These are phyloP conservation scores for Cymbidium sinense DNA, from an alignment of 106 monocot genomes.

Conservation along the genomic window DNA sequence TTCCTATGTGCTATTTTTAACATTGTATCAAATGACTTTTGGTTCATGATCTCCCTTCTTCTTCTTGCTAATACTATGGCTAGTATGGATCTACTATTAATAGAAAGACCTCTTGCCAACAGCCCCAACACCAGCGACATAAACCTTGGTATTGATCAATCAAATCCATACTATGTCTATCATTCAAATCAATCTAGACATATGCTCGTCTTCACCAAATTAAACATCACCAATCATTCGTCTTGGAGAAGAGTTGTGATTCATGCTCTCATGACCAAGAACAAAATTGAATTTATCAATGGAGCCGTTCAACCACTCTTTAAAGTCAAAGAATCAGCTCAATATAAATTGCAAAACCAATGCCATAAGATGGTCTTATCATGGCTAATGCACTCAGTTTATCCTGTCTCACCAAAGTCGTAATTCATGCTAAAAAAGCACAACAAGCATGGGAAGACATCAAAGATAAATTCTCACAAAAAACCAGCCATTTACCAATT, in stretches of 20 bases:
- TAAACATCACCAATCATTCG: not conserved
- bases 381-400: not conserved
- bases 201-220: not conserved
- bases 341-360: not conserved
- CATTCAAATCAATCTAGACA: not conserved
- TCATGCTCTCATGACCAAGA: not conserved
- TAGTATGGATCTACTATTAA: not conserved
- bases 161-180: not conserved
- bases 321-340: not conserved
- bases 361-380: not conserved
- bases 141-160: not conserved
- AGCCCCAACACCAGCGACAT: not conserved
- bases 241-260: not conserved
- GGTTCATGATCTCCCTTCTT: not conserved
- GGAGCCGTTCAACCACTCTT: not conserved
- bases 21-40: not conserved
- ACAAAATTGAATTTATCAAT: slow-evolving; percentile 2
- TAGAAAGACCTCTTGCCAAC: not conserved
- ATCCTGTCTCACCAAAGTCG: not conserved
- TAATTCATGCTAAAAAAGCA: not conserved
- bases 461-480: not conserved
- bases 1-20: not conserved
- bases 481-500: not conserved
- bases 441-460: not conserved
- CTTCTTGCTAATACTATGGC: not conserved